Percentiles rank a stretch among this genome's conserved stretches.
These are phyloP conservation scores for Rhodotorula sp. DNA, from an alignment of 1,284 basidiomycete species.

Conservation along the genomic window DNA sequence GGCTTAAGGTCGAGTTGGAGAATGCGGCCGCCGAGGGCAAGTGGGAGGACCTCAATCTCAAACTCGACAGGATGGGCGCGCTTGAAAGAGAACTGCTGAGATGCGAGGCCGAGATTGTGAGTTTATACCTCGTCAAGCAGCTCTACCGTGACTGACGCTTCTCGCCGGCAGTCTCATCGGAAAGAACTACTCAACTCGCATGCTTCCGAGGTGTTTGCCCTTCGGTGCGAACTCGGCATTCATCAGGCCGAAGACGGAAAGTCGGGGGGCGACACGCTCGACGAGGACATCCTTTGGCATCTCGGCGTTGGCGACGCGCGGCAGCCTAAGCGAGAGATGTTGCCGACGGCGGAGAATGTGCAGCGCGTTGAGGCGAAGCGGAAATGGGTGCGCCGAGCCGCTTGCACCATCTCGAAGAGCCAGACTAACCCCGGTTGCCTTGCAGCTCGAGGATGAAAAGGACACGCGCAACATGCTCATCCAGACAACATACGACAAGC, in stretches of 20 bases:
- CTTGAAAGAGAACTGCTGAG: constrained; percentile 75
- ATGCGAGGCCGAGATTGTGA: constrained; percentile 73
- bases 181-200: constrained; percentile 62
- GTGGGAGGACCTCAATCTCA: constrained; percentile 58
- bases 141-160: constrained; percentile 8
- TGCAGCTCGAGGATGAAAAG: constrained; percentile 64
- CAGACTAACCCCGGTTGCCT: no score
- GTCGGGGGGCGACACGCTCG: constrained; percentile 11
- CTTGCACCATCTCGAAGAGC: not conserved
- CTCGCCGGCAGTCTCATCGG: constrained; percentile 60
- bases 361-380: constrained; percentile 66
- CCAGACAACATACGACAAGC: constrained; percentile 79
- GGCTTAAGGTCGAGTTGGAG: constrained; percentile 52
- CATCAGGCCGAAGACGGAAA: constrained; percentile 56
- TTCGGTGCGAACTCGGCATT: constrained; percentile 75
- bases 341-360: constrained; percentile 51
- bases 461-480: constrained; percentile 68
- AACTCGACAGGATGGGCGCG: constrained; percentile 69
- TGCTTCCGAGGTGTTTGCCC: constrained; percentile 71
- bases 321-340: constrained; percentile 53
- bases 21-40: constrained; percentile 45
- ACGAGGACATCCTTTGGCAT: constrained; percentile 34
- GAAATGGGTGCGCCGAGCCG: constrained; percentile 50
- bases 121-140: constrained; percentile 45
- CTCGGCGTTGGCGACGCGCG: constrained; percentile 52